phyloP scores from a whole-genome alignment of 768 basidiomycete genomes.

The Mycena rosella region DNA sequence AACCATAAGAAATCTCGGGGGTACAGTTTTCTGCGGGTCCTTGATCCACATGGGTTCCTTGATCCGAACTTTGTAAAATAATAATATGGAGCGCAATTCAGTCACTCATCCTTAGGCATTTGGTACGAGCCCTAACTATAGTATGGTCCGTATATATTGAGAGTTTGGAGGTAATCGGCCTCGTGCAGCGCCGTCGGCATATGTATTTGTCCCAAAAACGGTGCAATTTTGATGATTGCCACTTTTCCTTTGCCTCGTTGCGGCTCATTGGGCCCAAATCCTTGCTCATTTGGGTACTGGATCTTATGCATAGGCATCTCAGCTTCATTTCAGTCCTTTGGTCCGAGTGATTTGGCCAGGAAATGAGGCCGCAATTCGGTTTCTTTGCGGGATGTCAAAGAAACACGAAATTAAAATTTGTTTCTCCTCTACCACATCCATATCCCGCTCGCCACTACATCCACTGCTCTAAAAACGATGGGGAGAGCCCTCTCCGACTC shows the following conservation, averaged over 20 bases:
- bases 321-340: background rate
- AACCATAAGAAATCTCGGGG: too few species aligned
- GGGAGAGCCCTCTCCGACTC: too few species aligned
- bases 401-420: background rate
- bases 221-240: background rate
- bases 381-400: too few species aligned
- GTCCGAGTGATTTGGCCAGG: background rate
- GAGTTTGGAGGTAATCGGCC: background rate
- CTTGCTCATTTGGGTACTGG: too few species aligned
- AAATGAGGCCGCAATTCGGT: conserved; percentile 1
- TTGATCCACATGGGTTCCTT: background rate
- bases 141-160: too few species aligned
- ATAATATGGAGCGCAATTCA: background rate
- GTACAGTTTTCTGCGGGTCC: too few species aligned
- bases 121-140: too few species aligned
- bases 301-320: too few species aligned
- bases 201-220: background rate
- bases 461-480: too few species aligned
- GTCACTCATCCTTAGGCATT: background rate
- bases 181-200: background rate
- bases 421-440: background rate
- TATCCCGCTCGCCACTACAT: too few species aligned
- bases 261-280: background rate
- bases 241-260: background rate
- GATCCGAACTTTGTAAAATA: background rate